phyloP scores from a whole-genome alignment of 2,329 filamentous ascomycete genomes.

The Lachnellula occidentalis region DNA sequence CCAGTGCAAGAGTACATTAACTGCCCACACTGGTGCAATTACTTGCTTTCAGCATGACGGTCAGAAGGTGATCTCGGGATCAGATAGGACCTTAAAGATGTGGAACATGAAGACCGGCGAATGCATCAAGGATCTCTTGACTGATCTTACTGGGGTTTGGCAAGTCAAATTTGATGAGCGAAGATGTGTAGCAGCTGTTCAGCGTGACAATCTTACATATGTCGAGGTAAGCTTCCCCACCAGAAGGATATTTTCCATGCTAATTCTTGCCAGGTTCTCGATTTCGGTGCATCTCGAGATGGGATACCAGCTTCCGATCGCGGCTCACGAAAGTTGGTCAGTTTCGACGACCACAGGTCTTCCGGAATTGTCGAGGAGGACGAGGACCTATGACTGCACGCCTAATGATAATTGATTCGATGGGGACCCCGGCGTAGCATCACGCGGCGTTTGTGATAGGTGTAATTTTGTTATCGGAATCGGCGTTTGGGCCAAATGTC shows the following conservation, averaged over 20 bases:
- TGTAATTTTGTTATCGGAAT: constrained; percentile 8
- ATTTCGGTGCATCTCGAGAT: constrained; percentile 91
- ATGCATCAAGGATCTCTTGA: constrained; percentile 87
- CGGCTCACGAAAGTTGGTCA: constrained; percentile 65
- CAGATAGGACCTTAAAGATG: constrained; percentile 95
- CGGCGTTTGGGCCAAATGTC: neutral
- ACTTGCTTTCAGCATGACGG: constrained; percentile 98
- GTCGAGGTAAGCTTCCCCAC: constrained; percentile 67
- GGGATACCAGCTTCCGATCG: constrained; percentile 72
- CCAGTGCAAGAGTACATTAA: constrained; percentile 82
- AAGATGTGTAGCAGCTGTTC: constrained; percentile 91
- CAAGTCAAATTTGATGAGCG: constrained; percentile 97
- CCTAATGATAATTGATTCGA: constrained; percentile 12
- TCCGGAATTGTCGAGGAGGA: constrained; percentile 16
- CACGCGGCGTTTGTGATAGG: constrained; percentile 4
- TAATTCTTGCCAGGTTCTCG: constrained; percentile 67
- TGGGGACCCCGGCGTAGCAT: neutral
- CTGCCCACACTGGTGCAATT: constrained; percentile 92
- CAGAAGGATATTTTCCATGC: constrained; percentile 12
- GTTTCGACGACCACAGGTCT: constrained; percentile 15
- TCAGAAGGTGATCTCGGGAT: constrained; percentile 93
- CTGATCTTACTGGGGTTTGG: constrained; percentile 94
- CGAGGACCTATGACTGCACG: constrained; percentile 11
- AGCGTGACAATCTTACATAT: constrained; percentile 86
- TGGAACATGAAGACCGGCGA: constrained; percentile 94